Conservation (phyloP, 352 stramenopile genomes). For the Phytophthora sp. region DNA sequence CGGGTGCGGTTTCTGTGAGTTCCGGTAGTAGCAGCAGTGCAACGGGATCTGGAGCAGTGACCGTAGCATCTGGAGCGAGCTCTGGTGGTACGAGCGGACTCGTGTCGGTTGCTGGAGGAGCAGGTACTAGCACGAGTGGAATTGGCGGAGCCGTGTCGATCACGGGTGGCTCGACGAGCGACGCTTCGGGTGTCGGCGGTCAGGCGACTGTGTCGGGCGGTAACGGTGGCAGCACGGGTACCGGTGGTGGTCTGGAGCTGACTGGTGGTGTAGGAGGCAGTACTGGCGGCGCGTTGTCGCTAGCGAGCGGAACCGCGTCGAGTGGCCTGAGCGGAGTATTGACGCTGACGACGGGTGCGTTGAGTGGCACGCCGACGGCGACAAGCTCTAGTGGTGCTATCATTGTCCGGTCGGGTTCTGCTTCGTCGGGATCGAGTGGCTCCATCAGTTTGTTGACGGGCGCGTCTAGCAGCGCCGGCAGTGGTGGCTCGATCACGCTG, state of each 20-base stretch:
- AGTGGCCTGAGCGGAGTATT: constrained; percentile 9
- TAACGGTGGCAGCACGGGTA: background rate
- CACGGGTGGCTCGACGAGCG: constrained; percentile 30
- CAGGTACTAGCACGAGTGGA: background rate
- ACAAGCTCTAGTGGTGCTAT: constrained; percentile 24
- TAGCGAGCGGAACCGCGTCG: constrained; percentile 11
- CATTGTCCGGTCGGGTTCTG: constrained; percentile 10
- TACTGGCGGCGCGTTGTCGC: constrained; percentile 16
- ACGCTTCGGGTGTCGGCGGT: background rate
- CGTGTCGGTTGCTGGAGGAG: constrained; percentile 1
- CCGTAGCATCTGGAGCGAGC: background rate
- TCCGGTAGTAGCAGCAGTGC: too few species aligned
- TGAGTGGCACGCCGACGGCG: background rate
- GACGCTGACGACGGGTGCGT: constrained; percentile 3
- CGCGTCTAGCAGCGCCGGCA: constrained; percentile 35
- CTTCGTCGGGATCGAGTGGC: constrained; percentile 26
- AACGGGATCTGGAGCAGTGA: constrained; percentile 11
- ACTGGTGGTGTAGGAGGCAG: constrained; percentile 14
- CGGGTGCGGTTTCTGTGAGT: too few species aligned
- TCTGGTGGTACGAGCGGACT: constrained; percentile 1
- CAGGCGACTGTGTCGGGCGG: background rate
- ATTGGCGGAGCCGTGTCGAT: constrained; percentile 16
- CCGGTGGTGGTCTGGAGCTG: constrained; percentile 21
- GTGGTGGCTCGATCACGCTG: constrained; percentile 47
- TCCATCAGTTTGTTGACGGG: constrained; percentile 42